Base-by-base conservation (phyloP, 768 basidiomycete genomes). In the Lactarius vividus region DNA sequence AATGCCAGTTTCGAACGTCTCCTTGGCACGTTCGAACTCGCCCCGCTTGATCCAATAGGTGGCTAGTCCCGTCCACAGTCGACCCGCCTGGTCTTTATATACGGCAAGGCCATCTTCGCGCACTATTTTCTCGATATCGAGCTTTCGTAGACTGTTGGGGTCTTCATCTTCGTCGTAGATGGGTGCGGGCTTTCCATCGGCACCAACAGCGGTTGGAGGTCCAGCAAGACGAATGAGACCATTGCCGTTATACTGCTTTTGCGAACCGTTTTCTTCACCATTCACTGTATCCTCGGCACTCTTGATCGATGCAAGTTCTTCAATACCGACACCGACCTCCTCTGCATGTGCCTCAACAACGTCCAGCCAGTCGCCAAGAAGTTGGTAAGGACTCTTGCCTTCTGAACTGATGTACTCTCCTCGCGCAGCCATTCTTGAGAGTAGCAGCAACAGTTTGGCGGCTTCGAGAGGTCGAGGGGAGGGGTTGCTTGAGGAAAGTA, bases 31-130 rank as follows among this genome's bases (percentile, higher is more conserved):
- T 68, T 95, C 95, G 73, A 99, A 98, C 74, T 98, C 97, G 61
- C 85, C 93, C 6, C 94, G 88, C 77, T 97, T 97, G 76, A 96
- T 96, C 96, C 96, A 99, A 74, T 96, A 98, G 0, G 96, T 98
- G 1, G 96, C 96, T 33, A 98, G 77, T 0, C 96, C 97, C 6
- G 94, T 91, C 96, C 96, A 99, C 33, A 99, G 77, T 58, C 93
- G 86, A 13, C 97, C 97, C 2, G 96, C 94, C 77, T 99, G 97
- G 74, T 99, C 97, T 74, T 94, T 94, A 77, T 98, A 98, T 20
- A 96, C 80, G 2, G 81, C 82, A 29, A 99, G 80, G 18, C 97
- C 97, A 70, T 98, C 95, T 68, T 87, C 85, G 33, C 84, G 84
- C 46, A 99, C 83, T 65, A 99, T 89, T 42, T 80, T 78, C 72